Percentiles rank a stretch among this genome's conserved stretches.
Conservation (phyloP, 139 green algal species). For the Nannochloris sp. region DNA sequence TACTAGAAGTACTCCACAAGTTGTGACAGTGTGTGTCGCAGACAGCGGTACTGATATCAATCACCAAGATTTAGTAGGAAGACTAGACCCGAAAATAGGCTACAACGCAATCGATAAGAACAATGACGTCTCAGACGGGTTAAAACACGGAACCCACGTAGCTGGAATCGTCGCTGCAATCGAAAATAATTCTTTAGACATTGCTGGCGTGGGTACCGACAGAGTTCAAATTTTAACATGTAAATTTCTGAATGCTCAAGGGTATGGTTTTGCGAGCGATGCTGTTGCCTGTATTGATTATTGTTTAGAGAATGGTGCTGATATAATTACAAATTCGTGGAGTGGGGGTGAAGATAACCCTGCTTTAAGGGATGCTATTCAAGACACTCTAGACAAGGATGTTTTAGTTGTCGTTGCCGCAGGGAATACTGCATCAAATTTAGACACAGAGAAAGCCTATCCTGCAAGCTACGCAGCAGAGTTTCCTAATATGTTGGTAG, state of each 20-base stretch:
- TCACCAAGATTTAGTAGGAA: slow-evolving; percentile 6
- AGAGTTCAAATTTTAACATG: slow-evolving; percentile 10
- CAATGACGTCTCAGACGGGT: not conserved
- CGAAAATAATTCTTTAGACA: not conserved
- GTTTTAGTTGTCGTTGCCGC: not conserved
- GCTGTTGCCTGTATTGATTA: slow-evolving; percentile 18
- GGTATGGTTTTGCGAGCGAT: slow-evolving; percentile 1
- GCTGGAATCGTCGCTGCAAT: slow-evolving; percentile 5
- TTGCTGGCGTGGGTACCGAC: slow-evolving; percentile 10
- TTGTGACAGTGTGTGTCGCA: not conserved
- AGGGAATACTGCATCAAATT: not conserved
- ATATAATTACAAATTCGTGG: slow-evolving; percentile 15
- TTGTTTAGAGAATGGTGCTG: not conserved
- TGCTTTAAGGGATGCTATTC: slow-evolving; percentile 2
- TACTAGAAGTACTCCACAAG: too few relatives aligned
- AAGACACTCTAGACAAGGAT: not conserved
- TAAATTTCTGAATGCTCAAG: slow-evolving; percentile 13
- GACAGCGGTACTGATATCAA: slow-evolving; percentile 8
- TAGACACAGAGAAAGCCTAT: not conserved
- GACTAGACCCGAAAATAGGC: not conserved
- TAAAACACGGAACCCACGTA: slow-evolving; percentile 14
- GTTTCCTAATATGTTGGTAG: not conserved
- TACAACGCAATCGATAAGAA: not conserved
- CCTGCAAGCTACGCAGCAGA: not conserved
- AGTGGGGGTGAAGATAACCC: slow-evolving; percentile 5